phyloP scores from a whole-genome alignment of 257 asterid species.

The Euphrasia confusa region DNA sequence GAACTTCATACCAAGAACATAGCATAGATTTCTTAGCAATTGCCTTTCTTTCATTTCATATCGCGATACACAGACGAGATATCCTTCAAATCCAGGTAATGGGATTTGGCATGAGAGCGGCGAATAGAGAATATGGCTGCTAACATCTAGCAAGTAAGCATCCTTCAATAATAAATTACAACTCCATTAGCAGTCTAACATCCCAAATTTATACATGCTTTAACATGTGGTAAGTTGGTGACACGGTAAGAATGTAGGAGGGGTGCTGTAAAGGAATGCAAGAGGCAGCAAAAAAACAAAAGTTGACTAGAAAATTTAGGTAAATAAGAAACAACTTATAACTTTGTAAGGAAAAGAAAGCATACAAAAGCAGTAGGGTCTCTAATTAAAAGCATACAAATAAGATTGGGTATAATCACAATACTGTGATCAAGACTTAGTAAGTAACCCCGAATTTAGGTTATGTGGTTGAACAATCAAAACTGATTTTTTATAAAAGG shows the following conservation, averaged over 20 bases:
- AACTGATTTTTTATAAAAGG: neutral
- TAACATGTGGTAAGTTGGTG: neutral
- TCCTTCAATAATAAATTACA: slow-evolving; percentile 48
- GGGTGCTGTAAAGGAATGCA: slow-evolving; percentile 9
- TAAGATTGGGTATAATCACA: neutral
- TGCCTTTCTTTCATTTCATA: slow-evolving; percentile 67
- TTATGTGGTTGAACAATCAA: neutral
- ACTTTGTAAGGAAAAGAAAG: slow-evolving; percentile 7
- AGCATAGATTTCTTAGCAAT: slow-evolving; percentile 78
- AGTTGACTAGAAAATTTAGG: neutral
- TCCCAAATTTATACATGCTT: slow-evolving; percentile 14
- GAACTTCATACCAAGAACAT: slow-evolving; percentile 67
- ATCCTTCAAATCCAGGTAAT: slow-evolving; percentile 62
- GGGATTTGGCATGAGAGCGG: slow-evolving; percentile 92
- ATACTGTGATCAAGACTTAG: slow-evolving; percentile 2
- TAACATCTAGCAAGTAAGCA: slow-evolving; percentile 71
- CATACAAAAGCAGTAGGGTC: neutral
- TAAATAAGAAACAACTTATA: slow-evolving; percentile 5
- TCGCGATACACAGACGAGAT: slow-evolving; percentile 72
- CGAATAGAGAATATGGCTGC: slow-evolving; percentile 79
- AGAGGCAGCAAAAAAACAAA: slow-evolving; percentile 14
- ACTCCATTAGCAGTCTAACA: slow-evolving; percentile 29
- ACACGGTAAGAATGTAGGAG: slow-evolving; percentile 9
- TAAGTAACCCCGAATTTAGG: neutral
- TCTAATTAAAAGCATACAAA: slow-evolving; percentile 6